Percentiles rank a stretch among this genome's conserved stretches.
These are phyloP conservation scores for Jatropha podagrica DNA, from an alignment of 441 rosid genomes.

Conservation along the genomic window DNA sequence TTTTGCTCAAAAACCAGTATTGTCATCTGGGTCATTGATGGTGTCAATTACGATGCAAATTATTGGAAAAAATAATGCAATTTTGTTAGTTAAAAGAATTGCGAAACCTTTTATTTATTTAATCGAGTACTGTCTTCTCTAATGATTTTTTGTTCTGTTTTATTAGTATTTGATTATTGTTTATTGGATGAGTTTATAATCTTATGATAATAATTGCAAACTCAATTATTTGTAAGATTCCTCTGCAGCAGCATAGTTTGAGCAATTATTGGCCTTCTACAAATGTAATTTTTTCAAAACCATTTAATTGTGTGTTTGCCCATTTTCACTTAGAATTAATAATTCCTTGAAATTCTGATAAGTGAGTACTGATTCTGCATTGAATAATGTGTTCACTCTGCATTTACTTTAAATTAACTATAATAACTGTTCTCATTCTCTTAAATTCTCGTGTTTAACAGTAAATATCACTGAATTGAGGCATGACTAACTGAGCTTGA, in stretches of 20 bases:
- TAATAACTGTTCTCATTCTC: background rate
- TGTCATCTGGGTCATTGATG: background rate
- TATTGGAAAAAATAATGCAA: background rate
- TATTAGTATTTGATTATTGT: background rate
- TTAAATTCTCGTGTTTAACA: background rate
- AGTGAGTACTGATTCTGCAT: background rate
- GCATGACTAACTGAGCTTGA: background rate
- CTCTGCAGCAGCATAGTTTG: background rate
- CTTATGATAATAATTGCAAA: constrained; percentile 15
- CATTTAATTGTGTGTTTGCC: background rate
- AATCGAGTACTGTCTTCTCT: constrained; percentile 6
- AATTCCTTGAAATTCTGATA: background rate
- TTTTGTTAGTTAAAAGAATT: background rate
- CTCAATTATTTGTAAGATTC: constrained; percentile 2
- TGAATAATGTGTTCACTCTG: background rate
- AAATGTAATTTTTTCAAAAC: background rate
- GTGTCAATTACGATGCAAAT: background rate
- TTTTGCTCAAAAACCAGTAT: background rate
- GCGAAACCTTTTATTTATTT: background rate
- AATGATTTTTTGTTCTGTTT: background rate
- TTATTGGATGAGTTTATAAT: constrained; percentile 1
- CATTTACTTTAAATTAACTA: background rate
- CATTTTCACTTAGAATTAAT: background rate
- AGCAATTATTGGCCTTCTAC: constrained; percentile 9
- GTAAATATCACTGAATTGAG: background rate